Evolutionary conservation across 805 yeast species (phyloP), one percentile per base, ranked within the genome.

Genomic region (Wickerhamiella cacticola): DNA sequence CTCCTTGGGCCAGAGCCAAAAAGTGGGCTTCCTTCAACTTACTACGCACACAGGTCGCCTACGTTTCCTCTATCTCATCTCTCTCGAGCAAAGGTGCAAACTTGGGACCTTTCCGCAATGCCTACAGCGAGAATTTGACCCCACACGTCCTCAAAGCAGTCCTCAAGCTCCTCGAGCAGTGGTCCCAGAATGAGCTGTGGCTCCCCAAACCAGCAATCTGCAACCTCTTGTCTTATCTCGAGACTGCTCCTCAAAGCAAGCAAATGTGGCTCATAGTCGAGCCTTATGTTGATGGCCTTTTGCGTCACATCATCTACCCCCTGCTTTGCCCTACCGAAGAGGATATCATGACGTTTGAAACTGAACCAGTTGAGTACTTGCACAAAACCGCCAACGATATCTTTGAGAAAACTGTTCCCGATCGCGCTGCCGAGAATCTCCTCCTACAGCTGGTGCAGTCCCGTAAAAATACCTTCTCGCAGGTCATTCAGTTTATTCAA

Each of bases 21-120:
- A 92, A 89, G 63, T 89, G 97, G 96, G 76, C 94, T 0, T 79
- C 78, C 58, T 86, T 85, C 21, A 86, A 84, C 61, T 61, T 88
- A 35, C 74, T 72, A 54, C 74, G 94, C 54, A 61, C 87, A 2
- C 83, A 83, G 57, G 73, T 72, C 46, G 72, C 89, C 56, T 87
- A 82, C 59, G 85, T 81, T 26, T 43, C 48, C 29, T 29, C 52
- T 22, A 43, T 46, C 34, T 45, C 52, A 6, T 49, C 48, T 3
- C 50, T 55, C 26, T 48, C 54, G 67, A 45, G 67, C 59, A 49
- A 76, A 73, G 68, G 54, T 39, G 24, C 56, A 22, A 56, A 56
- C 21, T 83, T 84, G 57, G 70, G 68, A n/a, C 74, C 69, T 1
- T 92, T 85, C 63, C 73, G 75, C 48, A 57, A 62, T 1, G 54